A percentile compares a stretch with the other conserved stretches of the same genome.
These are phyloP conservation scores for Crepidotus variabilis DNA, from an alignment of 768 basidiomycete genomes.

Conservation along the genomic window DNA sequence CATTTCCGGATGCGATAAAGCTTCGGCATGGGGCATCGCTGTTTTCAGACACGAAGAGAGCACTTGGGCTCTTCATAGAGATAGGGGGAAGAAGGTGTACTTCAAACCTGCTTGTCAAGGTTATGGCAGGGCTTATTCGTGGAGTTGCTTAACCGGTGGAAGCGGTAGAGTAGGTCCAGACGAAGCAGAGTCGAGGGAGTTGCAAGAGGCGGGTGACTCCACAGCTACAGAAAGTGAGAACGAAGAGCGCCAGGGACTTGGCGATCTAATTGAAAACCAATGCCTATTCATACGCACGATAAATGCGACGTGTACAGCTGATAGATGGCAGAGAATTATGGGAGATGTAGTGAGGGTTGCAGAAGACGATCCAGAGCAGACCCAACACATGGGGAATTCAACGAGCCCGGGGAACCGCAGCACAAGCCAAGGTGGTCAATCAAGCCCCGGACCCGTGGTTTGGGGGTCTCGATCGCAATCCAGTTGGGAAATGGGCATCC, in stretches of 20 bases:
- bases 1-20: conserved; percentile 15
- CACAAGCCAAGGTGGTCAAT: no score
- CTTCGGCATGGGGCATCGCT: conserved; percentile 17
- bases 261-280: not conserved
- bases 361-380: not conserved
- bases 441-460: no score
- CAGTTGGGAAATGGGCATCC: not conserved
- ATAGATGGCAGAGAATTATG: not conserved
- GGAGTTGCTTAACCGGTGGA: not conserved
- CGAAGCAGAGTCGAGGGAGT: not conserved
- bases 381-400: no score
- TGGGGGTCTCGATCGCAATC: no score
- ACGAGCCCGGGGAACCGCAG: no score
- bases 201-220: not conserved
- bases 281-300: not conserved
- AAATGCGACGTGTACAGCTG: not conserved
- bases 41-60: conserved; percentile 1
- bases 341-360: not conserved
- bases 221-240: not conserved
- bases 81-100: not conserved
- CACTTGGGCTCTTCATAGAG: not conserved
- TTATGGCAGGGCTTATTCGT: not conserved
- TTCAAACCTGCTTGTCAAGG: not conserved
- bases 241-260: not conserved
- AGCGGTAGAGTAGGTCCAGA: not conserved